Base-by-base conservation (phyloP, 345 rosid species). In the Moringa oleifera region DNA sequence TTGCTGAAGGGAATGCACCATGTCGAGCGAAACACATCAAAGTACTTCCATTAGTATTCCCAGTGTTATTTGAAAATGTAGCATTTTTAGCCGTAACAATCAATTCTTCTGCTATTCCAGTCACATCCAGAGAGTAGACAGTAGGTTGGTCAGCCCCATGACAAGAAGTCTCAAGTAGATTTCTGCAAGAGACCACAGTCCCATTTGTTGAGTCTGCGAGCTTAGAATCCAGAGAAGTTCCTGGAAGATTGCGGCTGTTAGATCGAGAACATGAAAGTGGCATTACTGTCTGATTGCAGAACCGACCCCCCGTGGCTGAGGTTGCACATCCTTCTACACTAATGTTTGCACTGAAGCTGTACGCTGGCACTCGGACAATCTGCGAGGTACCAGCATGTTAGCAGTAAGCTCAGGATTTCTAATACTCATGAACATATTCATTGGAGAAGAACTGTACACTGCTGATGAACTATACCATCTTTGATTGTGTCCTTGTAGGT, bases 291-390 rank as follows among this genome's bases (percentile, higher is more conserved):
- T 83, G 89, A 80, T 90, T 86, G 86, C 98, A 93, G 67, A 70
- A 82, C 73, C 79, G 88, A 15, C 98, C 98, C 87, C 83, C 83
- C 85, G 79, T 78, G 45, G 79, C 78, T 67, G 89, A 80, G 51
- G 83, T 73, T 68, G 65, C 70, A 71, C 99, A 94, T 67, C 97
- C 99, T 82, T 88, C 90, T 50, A 94, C 90, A 25, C 79, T 90
- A 59, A 94, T 77, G 68, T 88, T 88, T 67, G 86, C 92, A 62
- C 83, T 81, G 66, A 94, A 94, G 53, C 90, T 86, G 74, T 81
- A 90, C 0, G 89, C 53, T 23, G 83, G 70, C 31, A 85, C 82
- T 45, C 95, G 84, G 66, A 79, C 67, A 68, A 88, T 94, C 99
- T 94, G 87, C 67, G 73, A 66, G n/a, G n/a, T 41, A 28, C 69